Evolutionary conservation across 2,329 filamentous ascomycete species (phyloP), one percentile per base, ranked within the genome.

Genomic region (Emmonsia crescens): DNA sequence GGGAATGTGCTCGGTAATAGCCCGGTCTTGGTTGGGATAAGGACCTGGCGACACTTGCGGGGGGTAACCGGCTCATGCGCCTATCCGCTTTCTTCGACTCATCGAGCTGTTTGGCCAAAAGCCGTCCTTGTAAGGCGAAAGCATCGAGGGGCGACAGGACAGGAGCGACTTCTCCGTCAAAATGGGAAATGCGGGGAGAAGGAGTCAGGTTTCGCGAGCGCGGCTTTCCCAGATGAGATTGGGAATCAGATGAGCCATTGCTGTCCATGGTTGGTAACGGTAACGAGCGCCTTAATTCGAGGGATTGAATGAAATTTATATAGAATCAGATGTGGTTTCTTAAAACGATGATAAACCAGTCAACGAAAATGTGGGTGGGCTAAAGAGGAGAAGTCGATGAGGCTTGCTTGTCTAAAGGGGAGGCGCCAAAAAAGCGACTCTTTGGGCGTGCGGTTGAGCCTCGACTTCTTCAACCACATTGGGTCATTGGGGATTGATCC

Each of bases 91-190:
- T 86, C 70, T 85, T 83, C 65, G 84, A 87, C 67, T 94, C 87
- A 73, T 96, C 88, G 64, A 99, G 84, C 75, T 96, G 89, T 76
- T 85, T 89, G 46, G 91, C 91, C 59, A 99, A 83, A 68, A 95
- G 78, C 62, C 93, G 87, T 68, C 92, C 95, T 72, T 97, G 93
- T 64, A 93, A 82, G 27, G 93, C 93, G 72, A 99, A 95, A 56
- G 93, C 93, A 80, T 99, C 94, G 66, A 99, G 83, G 12, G 94
- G 94, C 8, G 94, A 97, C 61, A 97, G 82, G 59, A 94, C 89
- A 5, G 94, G 94, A 24, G 94, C 93, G 12, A 66, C 44, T 44
- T 93, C 89, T 64, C 89, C 89, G 62, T 88, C 88, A 62, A 89
- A 81, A 74, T 91, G 88, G 64, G 76, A 73, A 63, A 91, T 78